Evolutionary conservation across 345 rosid species (phyloP), one percentile per base, ranked within the genome.

Genomic region (Sapria himalayana): DNA sequence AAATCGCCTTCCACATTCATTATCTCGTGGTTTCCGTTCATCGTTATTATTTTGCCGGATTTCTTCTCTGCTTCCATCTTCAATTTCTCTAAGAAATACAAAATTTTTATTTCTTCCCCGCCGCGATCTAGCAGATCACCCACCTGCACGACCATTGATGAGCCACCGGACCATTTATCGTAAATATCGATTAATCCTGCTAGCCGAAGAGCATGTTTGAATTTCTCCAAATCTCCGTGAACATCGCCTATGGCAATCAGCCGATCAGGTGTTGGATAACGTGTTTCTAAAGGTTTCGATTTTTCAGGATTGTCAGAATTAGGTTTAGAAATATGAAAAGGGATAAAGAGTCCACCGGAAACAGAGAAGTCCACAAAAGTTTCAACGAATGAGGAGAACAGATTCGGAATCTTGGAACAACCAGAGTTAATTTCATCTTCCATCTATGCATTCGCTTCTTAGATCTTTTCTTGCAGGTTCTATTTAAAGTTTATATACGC

Each of bases 51-150:
- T 42, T 65, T 50, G 31, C 94, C 98, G 32, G 91, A 92, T 10
- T 34, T 19, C 37, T 51, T 70, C 49, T 41, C 64, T 0, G 94
- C 94, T 57, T 76, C 76, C 17, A 69, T 64, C 56, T 70, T 78
- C 67, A 78, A 43, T 22, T 67, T 82, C 73, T 89, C 98, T 19
- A 82, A 33, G 21, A 74, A 72, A 41, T 74, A 89, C 4, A 89
- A 74, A 19, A 82, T 74, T 62, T 65, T 78, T 17, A 89, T 45
- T 72, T 82, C 98, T 2, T 74, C 81, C 2, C 66, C 81, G 4
- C 93, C 98, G 16, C 98, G 78, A 37, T 89, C 98, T 3, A 89
- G 58, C n/a, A 78, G 92, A 31, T 89, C 91, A 0, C 94, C 98
- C 0, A 89, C 27, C 45, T 82, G 94, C 35, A 89, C 93, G 7